Percentiles rank a stretch among this genome's conserved stretches.
phyloP scores from a whole-genome alignment of 2,329 filamentous ascomycete species.

The Epicoccum nigrum region DNA sequence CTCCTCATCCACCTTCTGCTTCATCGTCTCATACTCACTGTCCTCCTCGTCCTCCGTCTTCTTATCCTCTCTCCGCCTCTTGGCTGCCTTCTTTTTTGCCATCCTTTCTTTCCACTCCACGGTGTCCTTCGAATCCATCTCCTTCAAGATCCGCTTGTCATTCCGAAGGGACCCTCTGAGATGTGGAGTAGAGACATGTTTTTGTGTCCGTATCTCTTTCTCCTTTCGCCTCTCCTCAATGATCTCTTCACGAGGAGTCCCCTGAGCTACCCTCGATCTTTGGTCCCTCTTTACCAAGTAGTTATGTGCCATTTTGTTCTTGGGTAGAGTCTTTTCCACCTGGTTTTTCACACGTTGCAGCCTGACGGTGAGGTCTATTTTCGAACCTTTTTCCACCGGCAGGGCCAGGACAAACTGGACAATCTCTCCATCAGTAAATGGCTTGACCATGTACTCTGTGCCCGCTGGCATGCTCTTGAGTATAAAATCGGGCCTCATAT shows the following conservation, averaged over 20 bases:
- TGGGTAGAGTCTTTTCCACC: conserved; percentile 8
- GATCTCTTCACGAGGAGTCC: not conserved
- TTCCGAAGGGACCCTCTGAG: too few relatives aligned
- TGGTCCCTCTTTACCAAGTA: not conserved
- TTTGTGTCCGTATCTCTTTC: too few relatives aligned
- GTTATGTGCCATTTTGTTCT: not conserved
- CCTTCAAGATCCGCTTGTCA: too few relatives aligned
- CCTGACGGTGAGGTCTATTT: conserved; percentile 14
- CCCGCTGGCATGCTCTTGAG: conserved; percentile 37
- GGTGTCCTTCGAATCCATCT: too few relatives aligned
- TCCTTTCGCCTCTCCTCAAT: not conserved
- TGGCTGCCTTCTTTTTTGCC: too few relatives aligned
- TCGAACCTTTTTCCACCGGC: not conserved
- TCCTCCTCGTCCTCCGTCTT: too few relatives aligned
- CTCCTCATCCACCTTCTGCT: too few relatives aligned
- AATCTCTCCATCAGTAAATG: conserved; percentile 29
- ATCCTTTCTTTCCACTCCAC: too few relatives aligned
- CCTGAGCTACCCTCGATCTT: not conserved
- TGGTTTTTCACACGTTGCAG: conserved; percentile 22
- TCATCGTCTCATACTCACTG: too few relatives aligned
- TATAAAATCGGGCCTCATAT: conserved; percentile 41
- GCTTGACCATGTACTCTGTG: conserved; percentile 26
- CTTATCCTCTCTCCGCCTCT: too few relatives aligned
- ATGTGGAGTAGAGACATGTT: too few relatives aligned
- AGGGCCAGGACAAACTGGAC: conserved; percentile 35